These are phyloP conservation scores for Microascus cirrosus DNA, from an alignment of 2,329 filamentous ascomycete genomes.

Conservation along the genomic window DNA sequence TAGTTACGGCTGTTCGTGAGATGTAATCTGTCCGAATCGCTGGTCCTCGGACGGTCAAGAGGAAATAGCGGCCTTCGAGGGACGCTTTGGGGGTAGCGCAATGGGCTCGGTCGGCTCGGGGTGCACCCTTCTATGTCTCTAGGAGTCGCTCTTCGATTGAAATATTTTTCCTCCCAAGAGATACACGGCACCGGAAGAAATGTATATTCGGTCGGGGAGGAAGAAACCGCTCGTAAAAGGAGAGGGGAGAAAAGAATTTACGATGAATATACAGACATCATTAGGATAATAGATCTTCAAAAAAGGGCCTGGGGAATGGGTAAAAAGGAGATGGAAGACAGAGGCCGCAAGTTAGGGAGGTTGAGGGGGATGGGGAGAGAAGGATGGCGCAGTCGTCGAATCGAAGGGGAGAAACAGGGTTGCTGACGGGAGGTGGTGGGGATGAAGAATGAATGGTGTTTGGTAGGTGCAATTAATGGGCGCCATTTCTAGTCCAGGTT, in stretches of 20 bases:
- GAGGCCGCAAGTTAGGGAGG: background rate
- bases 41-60: background rate
- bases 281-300: conserved; percentile 9
- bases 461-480: background rate
- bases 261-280: conserved; percentile 18
- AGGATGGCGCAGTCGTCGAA: conserved; percentile 1
- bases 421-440: background rate
- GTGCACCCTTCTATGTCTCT: background rate
- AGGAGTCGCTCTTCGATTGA: background rate
- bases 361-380: background rate
- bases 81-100: background rate
- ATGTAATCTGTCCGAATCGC: background rate
- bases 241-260: conserved; percentile 2
- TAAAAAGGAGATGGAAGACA: conserved; percentile 3
- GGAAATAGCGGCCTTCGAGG: background rate
- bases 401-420: background rate
- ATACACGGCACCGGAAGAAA: conserved; percentile 4
- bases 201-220: conserved; percentile 1
- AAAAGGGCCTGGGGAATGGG: conserved; percentile 1
- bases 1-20: background rate
- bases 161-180: conserved; percentile 2
- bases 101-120: background rate
- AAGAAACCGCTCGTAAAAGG: conserved; percentile 3
- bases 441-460: background rate
- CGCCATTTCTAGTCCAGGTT: background rate